Conservation (phyloP, 73 alveolate genomes). For the Effrenium voratum region DNA sequence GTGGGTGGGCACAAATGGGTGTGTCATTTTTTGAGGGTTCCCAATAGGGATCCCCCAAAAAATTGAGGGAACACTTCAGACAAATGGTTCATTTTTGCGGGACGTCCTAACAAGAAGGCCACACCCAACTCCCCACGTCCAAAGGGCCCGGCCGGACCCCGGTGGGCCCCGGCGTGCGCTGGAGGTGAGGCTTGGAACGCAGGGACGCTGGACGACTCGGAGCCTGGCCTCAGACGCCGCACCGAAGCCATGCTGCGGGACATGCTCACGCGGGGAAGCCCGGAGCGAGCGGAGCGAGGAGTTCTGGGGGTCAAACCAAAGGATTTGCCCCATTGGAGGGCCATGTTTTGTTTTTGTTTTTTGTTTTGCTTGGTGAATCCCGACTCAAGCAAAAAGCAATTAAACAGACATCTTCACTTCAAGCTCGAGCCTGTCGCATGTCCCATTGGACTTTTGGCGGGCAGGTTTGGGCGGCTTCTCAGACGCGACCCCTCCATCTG, state of each 20-base stretch:
- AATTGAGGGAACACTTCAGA: no score
- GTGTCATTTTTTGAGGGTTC: no score
- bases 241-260: slow-evolving; percentile 64
- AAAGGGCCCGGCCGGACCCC: no score
- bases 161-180: no score
- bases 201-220: slow-evolving; percentile 4
- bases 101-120: no score
- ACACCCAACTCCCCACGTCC: no score
- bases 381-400: background rate
- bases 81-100: no score
- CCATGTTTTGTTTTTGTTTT: background rate
- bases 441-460: background rate
- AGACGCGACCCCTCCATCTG: no score
- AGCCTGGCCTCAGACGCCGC: background rate
- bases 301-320: no score
- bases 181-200: slow-evolving; percentile 15
- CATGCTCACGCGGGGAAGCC: slow-evolving; percentile 25
- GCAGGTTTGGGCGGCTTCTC: background rate
- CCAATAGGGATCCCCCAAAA: no score
- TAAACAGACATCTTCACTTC: background rate
- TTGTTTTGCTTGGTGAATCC: background rate
- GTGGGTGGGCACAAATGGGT: no score
- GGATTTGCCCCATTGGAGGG: background rate
- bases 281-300: no score
- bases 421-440: background rate